Percentiles rank a stretch among this genome's conserved stretches.
Evolutionary conservation across 2,329 filamentous ascomycete genomes (phyloP).

Genomic region (Phyllosticta citribraziliensis): DNA sequence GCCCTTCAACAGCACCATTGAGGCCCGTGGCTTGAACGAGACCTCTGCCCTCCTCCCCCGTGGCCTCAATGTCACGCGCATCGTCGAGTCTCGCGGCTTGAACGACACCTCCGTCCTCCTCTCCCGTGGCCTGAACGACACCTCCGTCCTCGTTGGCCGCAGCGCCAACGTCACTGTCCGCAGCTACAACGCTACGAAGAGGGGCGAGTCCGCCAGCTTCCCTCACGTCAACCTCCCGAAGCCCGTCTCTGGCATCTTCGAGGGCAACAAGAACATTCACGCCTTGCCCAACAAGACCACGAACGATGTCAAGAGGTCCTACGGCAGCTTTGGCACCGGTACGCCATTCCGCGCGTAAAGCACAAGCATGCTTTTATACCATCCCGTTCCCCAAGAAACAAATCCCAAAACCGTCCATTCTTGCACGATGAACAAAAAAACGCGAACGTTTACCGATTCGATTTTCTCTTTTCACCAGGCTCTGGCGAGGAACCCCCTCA

Average conservation of each 20-base stretch:
- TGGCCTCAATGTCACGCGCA: background rate
- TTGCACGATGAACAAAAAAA: background rate
- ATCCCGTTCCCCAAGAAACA: background rate
- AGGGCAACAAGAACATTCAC: background rate
- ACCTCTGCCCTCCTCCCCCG: background rate
- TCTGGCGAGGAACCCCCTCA: background rate
- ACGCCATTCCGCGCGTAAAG: background rate
- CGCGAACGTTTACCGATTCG: background rate
- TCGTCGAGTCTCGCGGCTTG: background rate
- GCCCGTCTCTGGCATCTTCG: background rate
- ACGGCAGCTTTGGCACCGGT: background rate
- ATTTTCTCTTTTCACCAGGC: background rate
- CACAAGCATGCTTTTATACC: constrained; percentile 5
- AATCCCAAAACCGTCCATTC: background rate
- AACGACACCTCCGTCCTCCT: background rate
- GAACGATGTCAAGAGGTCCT: background rate
- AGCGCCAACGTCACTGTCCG: background rate
- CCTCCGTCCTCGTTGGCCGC: background rate
- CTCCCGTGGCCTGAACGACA: background rate
- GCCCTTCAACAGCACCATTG: background rate
- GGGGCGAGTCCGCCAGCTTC: background rate
- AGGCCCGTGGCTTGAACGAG: background rate
- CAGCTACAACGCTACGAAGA: background rate
- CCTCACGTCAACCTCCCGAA: background rate
- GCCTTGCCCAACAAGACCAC: background rate